Percentiles rank a stretch among this genome's conserved stretches.
Evolutionary conservation across 441 rosid species (phyloP).

Genomic region (Adansonia grandidieri): DNA sequence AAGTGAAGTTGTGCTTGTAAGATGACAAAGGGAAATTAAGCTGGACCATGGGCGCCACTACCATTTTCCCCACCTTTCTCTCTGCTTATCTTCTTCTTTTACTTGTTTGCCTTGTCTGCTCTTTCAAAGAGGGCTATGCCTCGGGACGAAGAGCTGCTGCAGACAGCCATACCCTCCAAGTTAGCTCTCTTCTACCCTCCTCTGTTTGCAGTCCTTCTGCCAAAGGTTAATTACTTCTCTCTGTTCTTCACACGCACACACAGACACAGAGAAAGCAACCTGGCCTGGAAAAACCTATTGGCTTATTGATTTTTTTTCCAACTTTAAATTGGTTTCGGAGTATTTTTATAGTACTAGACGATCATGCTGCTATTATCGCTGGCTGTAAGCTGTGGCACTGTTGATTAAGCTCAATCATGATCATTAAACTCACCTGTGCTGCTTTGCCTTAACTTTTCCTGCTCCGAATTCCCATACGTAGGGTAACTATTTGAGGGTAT

Average conservation of each 20-base stretch:
- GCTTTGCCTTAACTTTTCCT: background rate
- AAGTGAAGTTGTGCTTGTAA: background rate
- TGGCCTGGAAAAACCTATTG: background rate
- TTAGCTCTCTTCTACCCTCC: slow-evolving; percentile 16
- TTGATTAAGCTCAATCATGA: background rate
- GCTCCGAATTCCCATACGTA: background rate
- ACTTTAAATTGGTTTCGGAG: background rate
- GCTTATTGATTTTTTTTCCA: too few relatives aligned
- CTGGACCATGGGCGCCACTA: slow-evolving; percentile 17
- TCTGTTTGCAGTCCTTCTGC: slow-evolving; percentile 28
- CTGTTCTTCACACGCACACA: too few relatives aligned
- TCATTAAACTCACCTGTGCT: background rate
- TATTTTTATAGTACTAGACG: background rate
- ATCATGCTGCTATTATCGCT: background rate
- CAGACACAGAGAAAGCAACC: background rate
- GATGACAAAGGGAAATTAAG: background rate
- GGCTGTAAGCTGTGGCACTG: background rate
- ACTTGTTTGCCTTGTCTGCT: slow-evolving; percentile 28
- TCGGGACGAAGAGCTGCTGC: slow-evolving; percentile 29
- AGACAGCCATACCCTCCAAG: slow-evolving; percentile 37
- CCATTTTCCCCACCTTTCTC: slow-evolving; percentile 19
- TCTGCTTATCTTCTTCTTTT: slow-evolving; percentile 17
- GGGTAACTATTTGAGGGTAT: background rate
- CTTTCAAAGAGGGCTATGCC: slow-evolving; percentile 15
- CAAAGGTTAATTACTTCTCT: slow-evolving; percentile 35